A percentile compares a stretch with the other conserved stretches of the same genome.
Conservation (phyloP, 805 yeast species). For the Candida endomychidarum region DNA sequence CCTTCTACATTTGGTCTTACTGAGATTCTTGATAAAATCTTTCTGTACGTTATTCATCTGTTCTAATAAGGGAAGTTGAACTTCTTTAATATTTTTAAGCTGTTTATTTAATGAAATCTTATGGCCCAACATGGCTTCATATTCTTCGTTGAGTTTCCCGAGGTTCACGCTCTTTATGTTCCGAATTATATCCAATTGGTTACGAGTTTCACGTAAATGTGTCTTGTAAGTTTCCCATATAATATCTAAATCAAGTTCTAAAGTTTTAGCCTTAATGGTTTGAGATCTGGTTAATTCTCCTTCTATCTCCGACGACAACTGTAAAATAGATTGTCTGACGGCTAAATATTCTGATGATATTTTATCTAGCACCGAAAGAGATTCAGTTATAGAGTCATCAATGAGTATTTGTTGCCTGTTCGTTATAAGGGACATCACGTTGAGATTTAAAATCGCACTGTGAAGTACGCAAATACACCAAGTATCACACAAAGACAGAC, state of each 20-base stretch:
- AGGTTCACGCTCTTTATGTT: constrained; percentile 17
- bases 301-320: constrained; percentile 10
- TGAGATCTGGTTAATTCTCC: constrained; percentile 3
- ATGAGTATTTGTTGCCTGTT: constrained; percentile 33
- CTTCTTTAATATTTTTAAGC: constrained; percentile 24
- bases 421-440: constrained; percentile 27
- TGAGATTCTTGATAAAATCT: constrained; percentile 22
- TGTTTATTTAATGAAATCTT: constrained; percentile 18
- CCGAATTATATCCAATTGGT: constrained; percentile 18
- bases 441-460: no score
- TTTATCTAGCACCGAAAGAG: constrained; percentile 34
- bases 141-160: constrained; percentile 22
- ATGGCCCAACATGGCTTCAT: constrained; percentile 19
- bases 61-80: constrained; percentile 37
- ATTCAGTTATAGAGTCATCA: constrained; percentile 29
- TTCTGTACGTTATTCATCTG: constrained; percentile 28
- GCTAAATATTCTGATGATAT: constrained; percentile 31
- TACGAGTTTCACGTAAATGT: constrained; percentile 24
- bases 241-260: constrained; percentile 30
- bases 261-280: constrained; percentile 19
- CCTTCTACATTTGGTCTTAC: constrained; percentile 15
- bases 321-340: constrained; percentile 32
- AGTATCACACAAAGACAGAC: no score
- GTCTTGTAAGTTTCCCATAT: constrained; percentile 24
- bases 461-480: no score